Conservation (phyloP, 495 filamentous ascomycete genomes). For the Penicillium odoratum region DNA sequence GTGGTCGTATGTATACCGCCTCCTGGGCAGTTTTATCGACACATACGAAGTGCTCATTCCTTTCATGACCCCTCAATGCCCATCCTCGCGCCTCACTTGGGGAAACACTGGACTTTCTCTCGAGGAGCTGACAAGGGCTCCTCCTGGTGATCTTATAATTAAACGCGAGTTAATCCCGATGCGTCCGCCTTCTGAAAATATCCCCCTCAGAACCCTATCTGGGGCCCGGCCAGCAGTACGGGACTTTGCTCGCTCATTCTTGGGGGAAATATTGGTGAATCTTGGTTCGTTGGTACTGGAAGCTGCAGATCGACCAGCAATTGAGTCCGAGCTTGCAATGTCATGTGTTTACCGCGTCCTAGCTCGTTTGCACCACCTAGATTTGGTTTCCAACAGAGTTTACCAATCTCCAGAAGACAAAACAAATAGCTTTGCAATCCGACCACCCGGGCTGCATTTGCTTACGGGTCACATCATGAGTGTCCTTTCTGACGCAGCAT, state of each 20-base stretch:
- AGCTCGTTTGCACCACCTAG: conserved; percentile 60
- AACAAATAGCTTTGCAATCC: conserved; percentile 38
- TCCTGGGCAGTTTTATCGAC: conserved; percentile 44
- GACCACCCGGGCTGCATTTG: conserved; percentile 59
- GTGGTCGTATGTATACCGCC: conserved; percentile 43
- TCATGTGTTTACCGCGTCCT: conserved; percentile 58
- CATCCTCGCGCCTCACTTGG: conserved; percentile 29
- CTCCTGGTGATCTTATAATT: background rate
- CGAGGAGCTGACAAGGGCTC: conserved; percentile 31
- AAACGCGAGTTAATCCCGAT: background rate
- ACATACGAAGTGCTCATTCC: conserved; percentile 24
- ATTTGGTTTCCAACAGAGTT: conserved; percentile 55
- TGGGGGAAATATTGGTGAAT: conserved; percentile 33
- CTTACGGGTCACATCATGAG: conserved; percentile 60
- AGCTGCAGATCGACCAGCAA: conserved; percentile 45
- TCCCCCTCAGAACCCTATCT: background rate
- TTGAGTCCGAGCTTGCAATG: conserved; percentile 50
- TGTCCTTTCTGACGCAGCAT: conserved; percentile 62
- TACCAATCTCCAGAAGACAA: conserved; percentile 48
- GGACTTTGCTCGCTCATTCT: conserved; percentile 22
- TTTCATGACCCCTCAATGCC: conserved; percentile 18
- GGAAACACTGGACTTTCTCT: conserved; percentile 23
- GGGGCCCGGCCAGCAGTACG: conserved; percentile 18
- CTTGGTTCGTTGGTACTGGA: conserved; percentile 56
- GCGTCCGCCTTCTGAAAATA: background rate